Percentiles rank a stretch among this genome's conserved stretches.
phyloP scores from a whole-genome alignment of 1,284 basidiomycete species.

The Microbotryum lychnidis-dioicae region DNA sequence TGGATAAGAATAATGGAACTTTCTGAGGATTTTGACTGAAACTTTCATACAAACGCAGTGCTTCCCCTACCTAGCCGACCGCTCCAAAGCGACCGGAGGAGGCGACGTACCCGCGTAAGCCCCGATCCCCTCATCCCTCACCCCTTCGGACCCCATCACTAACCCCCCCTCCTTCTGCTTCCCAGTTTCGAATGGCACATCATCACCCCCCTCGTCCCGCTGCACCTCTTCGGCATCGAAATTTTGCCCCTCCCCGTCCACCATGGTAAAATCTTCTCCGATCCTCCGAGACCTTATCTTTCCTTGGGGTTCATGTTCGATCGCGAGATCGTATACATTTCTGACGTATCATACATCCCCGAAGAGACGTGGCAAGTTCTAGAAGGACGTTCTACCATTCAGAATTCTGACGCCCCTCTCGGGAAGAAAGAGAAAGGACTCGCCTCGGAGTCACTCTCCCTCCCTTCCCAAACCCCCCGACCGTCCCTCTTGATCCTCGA shows the following conservation, averaged over 20 bases:
- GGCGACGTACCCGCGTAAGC: conserved; percentile 51
- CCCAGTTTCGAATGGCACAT: conserved; percentile 66
- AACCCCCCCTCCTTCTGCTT: conserved; percentile 30
- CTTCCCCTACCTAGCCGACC: conserved; percentile 68
- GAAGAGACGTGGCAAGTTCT: conserved; percentile 52
- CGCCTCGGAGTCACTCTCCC: no score
- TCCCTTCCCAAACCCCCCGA: no score
- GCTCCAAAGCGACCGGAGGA: conserved; percentile 66
- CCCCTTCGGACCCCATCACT: not conserved
- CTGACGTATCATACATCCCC: conserved; percentile 66
- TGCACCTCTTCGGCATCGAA: conserved; percentile 56
- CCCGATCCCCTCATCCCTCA: not conserved
- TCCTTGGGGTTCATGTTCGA: conserved; percentile 67
- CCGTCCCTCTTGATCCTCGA: no score
- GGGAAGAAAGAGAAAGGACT: no score
- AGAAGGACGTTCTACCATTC: not conserved
- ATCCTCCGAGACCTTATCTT: conserved; percentile 53
- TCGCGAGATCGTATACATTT: conserved; percentile 46
- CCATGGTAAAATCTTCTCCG: conserved; percentile 40
- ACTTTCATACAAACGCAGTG: conserved; percentile 34
- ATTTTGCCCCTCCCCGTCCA: conserved; percentile 57
- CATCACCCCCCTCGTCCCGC: conserved; percentile 55
- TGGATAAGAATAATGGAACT: no score
- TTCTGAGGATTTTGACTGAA: no score
- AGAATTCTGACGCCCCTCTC: no score